Conservation (phyloP, 495 filamentous ascomycete genomes). For the Aspergillus saccharolyticus region DNA sequence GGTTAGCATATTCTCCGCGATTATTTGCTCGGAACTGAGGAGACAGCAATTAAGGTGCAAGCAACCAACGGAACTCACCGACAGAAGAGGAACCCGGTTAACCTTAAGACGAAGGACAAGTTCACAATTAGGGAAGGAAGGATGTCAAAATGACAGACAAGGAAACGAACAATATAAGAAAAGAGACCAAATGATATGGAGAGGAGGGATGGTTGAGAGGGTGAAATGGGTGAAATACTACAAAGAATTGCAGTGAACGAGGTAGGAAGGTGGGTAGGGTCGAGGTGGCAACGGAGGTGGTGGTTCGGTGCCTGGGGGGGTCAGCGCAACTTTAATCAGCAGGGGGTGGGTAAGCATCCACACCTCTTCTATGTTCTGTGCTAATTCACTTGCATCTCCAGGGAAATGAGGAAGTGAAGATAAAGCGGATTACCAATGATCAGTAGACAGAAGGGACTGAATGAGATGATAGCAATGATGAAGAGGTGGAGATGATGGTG, state of each 20-base stretch:
- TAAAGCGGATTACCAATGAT: no score
- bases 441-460: no score
- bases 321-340: slow-evolving; percentile 17
- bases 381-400: no score
- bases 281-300: slow-evolving; percentile 18
- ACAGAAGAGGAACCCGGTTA: background rate
- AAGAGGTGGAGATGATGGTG: no score
- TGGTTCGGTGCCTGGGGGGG: slow-evolving; percentile 24
- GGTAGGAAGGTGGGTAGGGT: slow-evolving; percentile 1
- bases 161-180: no score
- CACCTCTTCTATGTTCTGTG: no score
- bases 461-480: no score
- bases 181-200: no score
- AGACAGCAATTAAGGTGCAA: background rate
- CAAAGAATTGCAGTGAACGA: background rate
- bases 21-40: background rate
- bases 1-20: slow-evolving; percentile 1
- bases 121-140: background rate
- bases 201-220: background rate
- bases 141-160: background rate
- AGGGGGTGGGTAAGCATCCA: slow-evolving; percentile 13
- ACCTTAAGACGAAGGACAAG: background rate
- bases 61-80: slow-evolving; percentile 1
- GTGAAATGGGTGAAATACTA: background rate
- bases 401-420: no score